These are phyloP conservation scores for Cercospora sp. DNA, from an alignment of 2,329 filamentous ascomycete genomes.

Conservation along the genomic window DNA sequence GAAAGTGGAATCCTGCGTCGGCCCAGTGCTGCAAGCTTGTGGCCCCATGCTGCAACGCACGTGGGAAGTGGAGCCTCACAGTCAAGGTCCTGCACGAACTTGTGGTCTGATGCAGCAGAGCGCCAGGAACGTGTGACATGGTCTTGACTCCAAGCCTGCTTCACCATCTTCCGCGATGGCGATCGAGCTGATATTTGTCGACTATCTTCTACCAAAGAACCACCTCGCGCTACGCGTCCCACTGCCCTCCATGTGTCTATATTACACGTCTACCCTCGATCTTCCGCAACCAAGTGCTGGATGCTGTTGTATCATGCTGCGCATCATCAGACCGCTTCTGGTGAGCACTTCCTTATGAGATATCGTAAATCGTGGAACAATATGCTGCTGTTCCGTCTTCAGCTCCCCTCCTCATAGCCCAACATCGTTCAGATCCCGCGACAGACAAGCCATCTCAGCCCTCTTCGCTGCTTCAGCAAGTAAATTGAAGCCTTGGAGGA, in stretches of 20 bases:
- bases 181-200: not conserved
- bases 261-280: not conserved
- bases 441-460: slow-evolving; percentile 84
- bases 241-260: not conserved
- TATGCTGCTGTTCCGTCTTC: not conserved
- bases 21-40: not conserved
- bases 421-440: slow-evolving; percentile 79
- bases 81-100: not conserved
- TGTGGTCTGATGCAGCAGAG: not conserved
- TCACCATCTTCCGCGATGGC: not conserved
- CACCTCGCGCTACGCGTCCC: not conserved
- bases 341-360: not conserved
- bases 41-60: not conserved
- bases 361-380: not conserved
- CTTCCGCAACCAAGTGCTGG: not conserved
- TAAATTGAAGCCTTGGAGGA: slow-evolving; percentile 78
- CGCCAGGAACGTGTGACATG: not conserved
- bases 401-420: slow-evolving; percentile 40
- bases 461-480: slow-evolving; percentile 91
- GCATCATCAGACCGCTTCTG: not conserved
- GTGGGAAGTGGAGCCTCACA: not conserved
- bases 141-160: not conserved
- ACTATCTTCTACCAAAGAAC: not conserved
- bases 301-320: not conserved
- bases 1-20: slow-evolving; percentile 1